Evolutionary conservation across 176 grass and related monocot species (phyloP), one percentile per base, ranked within the genome.

Genomic region (Leersia perrieri): DNA sequence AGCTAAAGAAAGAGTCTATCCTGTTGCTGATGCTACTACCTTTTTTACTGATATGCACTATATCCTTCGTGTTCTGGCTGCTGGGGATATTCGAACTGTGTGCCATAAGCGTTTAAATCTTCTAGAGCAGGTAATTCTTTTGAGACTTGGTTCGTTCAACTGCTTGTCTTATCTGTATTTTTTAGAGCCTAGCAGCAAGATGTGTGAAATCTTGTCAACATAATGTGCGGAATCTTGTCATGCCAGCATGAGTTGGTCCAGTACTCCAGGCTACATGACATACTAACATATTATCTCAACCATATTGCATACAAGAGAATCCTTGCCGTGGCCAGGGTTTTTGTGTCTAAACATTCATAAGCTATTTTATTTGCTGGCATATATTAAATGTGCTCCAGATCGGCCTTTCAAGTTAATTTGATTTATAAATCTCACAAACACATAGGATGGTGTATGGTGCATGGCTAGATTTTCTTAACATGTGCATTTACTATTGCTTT

Each of bases 1-100:
- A 97, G 94, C 77, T 76, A 92, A 79, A 77, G 87, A 92, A 86
- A 92, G 92, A 70, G 60, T 97, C 29, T 97, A 80, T 78, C 94
- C 89, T 35, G 89, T 97, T 84, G 80, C 89, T 74, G 94, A 94
- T 87, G 94, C 94, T 41, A 97, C 94, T 33, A 90, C 94, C 1
- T 97, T 97, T 84, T 94, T 97, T 76, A 97, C 94, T 64, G 94
- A 97, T 72, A 90, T 97, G 90, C 94, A 97, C 82, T 88, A 94
- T 78, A 82, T 97, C 45, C 94, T 97, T 55, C 94, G 94, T 66
- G 94, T 92, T 10, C 82, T 88, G 70, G 94, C 94, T 76, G 87
- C 85, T 64, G 94, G 94, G 72, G 89, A 97, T 82, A 97, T 94
- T 39, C 91, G 94, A 90, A 97, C 94, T 1, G 85, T 97, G 27